Evolutionary conservation across 2,329 filamentous ascomycete species (phyloP), one percentile per base, ranked within the genome.

Genomic region (Aspergillus tanneri): DNA sequence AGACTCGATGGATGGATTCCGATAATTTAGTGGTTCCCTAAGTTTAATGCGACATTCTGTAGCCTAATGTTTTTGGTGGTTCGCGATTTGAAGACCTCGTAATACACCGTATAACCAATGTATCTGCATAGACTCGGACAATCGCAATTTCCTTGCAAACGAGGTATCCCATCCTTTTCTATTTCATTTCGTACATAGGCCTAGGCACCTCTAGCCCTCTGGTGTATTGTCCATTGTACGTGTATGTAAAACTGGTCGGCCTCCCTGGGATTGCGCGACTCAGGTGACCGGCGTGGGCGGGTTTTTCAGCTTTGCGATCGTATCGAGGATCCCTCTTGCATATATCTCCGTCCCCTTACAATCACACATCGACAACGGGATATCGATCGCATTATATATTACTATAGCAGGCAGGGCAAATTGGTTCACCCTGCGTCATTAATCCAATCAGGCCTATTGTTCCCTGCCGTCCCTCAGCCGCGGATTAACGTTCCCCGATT

Each of bases 401-500:
- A 18, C 19, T 8, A 14, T 34, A 32, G 28, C 12, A 32, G 30
- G 30, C 19, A 34, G 19, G 30, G 9, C 5, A 10, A 18, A 34
- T n/a, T 34, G 30, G 9, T 34, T 34, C n/a, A 18, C n/a, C 30
- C 30, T 34, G 27, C 5, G 5, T n/a, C 27, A 12, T 30, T 5
- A 10, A n/a, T 12, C 27, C 11, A n/a, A 6, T 30, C 27, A 11
- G 9, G 9, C 16, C 28, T 14, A 18, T 34, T 7, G 30, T 34
- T 18, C 30, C 30, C 30, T 34, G 30, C 30, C 30, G 30, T 34
- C 30, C 30, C 30, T 34, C 30, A 16, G 30, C 14, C 50, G 38
- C 53, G 57, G 57, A 59, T 56, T 58, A 59, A 59, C 57, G 51
- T 59, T 57, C 51, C 45, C 56, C 56, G 55, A 55, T 30, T 34